Evolutionary conservation across 306 rosid genomes (phyloP).

Genomic region (Corylus heterophylla): DNA sequence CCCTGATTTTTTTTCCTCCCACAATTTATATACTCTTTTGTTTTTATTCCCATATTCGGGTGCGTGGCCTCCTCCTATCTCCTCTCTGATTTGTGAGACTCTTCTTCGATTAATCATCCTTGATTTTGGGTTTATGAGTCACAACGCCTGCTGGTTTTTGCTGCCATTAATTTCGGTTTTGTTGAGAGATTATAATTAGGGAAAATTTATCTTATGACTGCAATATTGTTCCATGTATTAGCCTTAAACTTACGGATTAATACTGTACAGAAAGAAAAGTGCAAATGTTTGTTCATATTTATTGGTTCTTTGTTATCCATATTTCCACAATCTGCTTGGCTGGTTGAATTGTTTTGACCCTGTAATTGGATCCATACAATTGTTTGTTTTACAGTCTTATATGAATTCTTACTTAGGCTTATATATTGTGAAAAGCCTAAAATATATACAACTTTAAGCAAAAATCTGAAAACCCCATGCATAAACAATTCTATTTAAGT

Average conservation of each 20-base stretch:
- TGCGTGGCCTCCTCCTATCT: slow-evolving; percentile 18
- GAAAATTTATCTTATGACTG: slow-evolving; percentile 9
- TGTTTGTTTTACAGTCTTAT: too few relatives aligned
- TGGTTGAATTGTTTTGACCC: neutral
- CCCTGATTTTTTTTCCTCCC: slow-evolving; percentile 8
- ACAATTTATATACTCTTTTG: slow-evolving; percentile 6
- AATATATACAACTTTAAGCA: too few relatives aligned
- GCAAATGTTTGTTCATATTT: slow-evolving; percentile 25
- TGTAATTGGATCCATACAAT: neutral
- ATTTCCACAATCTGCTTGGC: neutral
- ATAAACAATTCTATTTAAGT: too few relatives aligned
- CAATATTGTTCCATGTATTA: slow-evolving; percentile 13
- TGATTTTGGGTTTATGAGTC: slow-evolving; percentile 25
- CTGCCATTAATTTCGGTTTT: slow-evolving; percentile 15
- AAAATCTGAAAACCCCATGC: too few relatives aligned
- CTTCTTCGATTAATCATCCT: slow-evolving; percentile 15
- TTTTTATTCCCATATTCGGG: slow-evolving; percentile 29
- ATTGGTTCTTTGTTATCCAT: slow-evolving; percentile 7
- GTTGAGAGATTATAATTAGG: slow-evolving; percentile 4
- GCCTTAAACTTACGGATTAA: slow-evolving; percentile 23
- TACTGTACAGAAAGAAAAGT: slow-evolving; percentile 37
- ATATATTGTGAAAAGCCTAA: too few relatives aligned
- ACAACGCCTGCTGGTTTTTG: slow-evolving; percentile 28
- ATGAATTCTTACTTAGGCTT: too few relatives aligned
- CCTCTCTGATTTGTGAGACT: slow-evolving; percentile 29